Evolutionary conservation across 2,329 filamentous ascomycete species (phyloP), one percentile per base, ranked within the genome.

Genomic region (Madurella mycetomatis): DNA sequence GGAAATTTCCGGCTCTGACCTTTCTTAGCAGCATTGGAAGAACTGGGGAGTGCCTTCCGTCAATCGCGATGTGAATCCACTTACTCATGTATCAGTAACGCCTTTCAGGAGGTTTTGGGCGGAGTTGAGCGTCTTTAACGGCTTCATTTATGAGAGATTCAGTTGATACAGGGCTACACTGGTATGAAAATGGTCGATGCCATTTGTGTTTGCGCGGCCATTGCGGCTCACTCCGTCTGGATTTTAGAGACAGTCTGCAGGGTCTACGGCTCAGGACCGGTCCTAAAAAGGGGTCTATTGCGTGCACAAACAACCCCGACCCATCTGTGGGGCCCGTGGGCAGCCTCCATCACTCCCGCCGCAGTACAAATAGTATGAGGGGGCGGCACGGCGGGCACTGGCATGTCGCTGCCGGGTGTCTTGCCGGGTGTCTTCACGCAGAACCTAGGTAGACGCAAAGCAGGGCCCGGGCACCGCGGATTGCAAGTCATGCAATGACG

Each of bases 71-170:
- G 43, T 32, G 31, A 54, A 43, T 47, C 39, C 19, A 32, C 41
- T 41, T 39, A 42, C 17, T 40, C 50, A 51, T 57, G 51, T 57
- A 57, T 57, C 46, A 51, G 44, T 48, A 50, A 39, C 42, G 40
- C 43, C 15, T 37, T 16, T 39, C 42, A 5, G n/a, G 45, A 45
- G 41, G 32, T 48, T 32, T 47, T 34, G 34, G 45, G 19, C 44
- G 48, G 47, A 47, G 34, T 49, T 41, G 16, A 41, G 30, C 42
- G 7, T 51, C 32, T 41, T 30, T 39, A 37, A 41, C 41, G 25
- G 41, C 31, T 37, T 55, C 12, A 9, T 17, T 42, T 47, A 37
- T 37, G 34, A 15, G 34, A 11, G 34, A 15, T 37, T 37, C 34
- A 15, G 13, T 15, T 15, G 34, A 37, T 37, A 4, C 34, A 15